Evolutionary conservation across 2,329 filamentous ascomycete species (phyloP), one percentile per base, ranked within the genome.

Genomic region (Penicillium sp.): DNA sequence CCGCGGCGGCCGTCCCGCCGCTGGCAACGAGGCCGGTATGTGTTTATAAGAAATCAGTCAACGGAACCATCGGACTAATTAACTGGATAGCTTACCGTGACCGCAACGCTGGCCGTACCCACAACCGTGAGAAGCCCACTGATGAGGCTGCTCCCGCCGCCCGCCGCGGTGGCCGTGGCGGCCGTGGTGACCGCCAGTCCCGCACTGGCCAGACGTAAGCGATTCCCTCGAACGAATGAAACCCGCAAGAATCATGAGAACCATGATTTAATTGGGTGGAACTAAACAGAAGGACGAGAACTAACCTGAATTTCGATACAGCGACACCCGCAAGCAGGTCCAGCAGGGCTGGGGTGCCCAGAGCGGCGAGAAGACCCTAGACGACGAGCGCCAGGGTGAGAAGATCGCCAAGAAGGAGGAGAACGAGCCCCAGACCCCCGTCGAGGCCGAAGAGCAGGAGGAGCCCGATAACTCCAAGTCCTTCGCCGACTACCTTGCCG

Each of bases 331-430:
- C 58, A 79, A 78, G 73, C 75, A 78, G 68, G 66, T 88, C 73
- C 89, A 86, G 72, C 89, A 93, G 77, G 89, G 90, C 68, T 97
- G 93, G 91, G 94, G 93, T 69, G 87, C 85, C 71, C 83, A 84
- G 67, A 88, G 90, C 72, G 94, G 91, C 69, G 81, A 87, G 61
- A 88, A 88, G 72, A 91, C 95, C 80, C 86, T 89, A 79, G 89
- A 89, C 72, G 94, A 97, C 69, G 94, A 97, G 84, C 85, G 90
- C 78, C 91, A 88, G 67, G 94, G 89, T 68, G 91, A 95, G 76
- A 88, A 85, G 68, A 95, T 97, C 67, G 94, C 94, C 66, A 84
- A 90, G 78, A 80, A 82, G 63, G 93, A 97, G 73, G 84, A 90
- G 79, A 91, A 89, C 79, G 88, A 91, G 59, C 84, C 81, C 61